These are phyloP conservation scores for Erodium moschatum DNA, from an alignment of 441 rosid species.

Conservation along the genomic window DNA sequence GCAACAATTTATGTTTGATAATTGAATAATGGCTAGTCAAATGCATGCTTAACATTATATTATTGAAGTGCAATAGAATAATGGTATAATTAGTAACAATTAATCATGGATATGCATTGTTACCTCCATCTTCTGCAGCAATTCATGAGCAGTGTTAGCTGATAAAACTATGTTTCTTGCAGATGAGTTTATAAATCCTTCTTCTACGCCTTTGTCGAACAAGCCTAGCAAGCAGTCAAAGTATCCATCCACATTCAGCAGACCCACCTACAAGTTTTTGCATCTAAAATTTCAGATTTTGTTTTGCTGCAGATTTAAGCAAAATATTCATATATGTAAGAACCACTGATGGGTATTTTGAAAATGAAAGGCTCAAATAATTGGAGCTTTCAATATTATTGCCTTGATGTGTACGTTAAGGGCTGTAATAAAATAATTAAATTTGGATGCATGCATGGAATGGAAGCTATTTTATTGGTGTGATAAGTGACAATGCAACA, in stretches of 20 bases:
- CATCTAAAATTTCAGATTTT: too few relatives aligned
- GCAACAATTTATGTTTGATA: not conserved
- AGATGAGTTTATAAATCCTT: conserved; percentile 35
- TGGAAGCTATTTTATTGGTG: too few relatives aligned
- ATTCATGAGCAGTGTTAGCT: conserved; percentile 30
- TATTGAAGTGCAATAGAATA: too few relatives aligned
- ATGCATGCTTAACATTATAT: too few relatives aligned
- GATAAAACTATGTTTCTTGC: conserved; percentile 33
- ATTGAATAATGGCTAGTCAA: too few relatives aligned
- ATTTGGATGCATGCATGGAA: not conserved
- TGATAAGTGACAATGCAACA: too few relatives aligned
- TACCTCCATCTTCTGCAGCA: conserved; percentile 39
- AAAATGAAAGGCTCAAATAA: not conserved
- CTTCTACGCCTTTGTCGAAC: conserved; percentile 43
- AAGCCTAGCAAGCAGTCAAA: conserved; percentile 34
- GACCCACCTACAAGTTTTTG: conserved; percentile 29
- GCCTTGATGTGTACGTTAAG: not conserved
- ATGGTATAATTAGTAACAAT: too few relatives aligned
- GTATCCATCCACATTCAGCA: conserved; percentile 39
- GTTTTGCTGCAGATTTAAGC: not conserved
- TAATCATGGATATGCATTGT: not conserved
- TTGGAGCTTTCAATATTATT: not conserved
- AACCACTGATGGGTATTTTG: not conserved
- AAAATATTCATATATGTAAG: not conserved
- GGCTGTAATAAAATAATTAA: not conserved